Evolutionary conservation across 1,284 basidiomycete species (phyloP).

Genomic region (Gomphus sp.): DNA sequence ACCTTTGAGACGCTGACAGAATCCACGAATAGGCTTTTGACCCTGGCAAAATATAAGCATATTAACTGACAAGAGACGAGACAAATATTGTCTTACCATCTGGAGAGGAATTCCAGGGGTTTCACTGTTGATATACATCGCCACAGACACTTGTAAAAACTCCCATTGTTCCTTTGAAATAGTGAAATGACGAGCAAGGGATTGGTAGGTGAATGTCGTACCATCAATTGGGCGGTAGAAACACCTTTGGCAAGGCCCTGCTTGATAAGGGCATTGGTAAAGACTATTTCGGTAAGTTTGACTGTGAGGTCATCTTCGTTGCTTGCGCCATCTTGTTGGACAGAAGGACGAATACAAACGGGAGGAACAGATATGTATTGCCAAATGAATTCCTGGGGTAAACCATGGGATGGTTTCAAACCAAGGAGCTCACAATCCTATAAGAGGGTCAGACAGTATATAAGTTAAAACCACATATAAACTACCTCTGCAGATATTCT

Average conservation of each 20-base stretch:
- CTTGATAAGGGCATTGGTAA: constrained; percentile 90
- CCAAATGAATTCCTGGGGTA: constrained; percentile 98
- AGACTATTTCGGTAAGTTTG: constrained; percentile 96
- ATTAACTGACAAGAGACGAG: background rate
- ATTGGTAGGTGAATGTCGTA: constrained; percentile 23
- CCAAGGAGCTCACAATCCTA: constrained; percentile 95
- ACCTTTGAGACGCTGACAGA: constrained; percentile 97
- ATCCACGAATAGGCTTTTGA: constrained; percentile 90
- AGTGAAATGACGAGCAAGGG: constrained; percentile 8
- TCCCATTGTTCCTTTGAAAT: constrained; percentile 89
- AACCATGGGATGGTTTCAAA: constrained; percentile 78
- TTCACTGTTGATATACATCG: constrained; percentile 98
- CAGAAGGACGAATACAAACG: constrained; percentile 95
- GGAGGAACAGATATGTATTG: constrained; percentile 99
- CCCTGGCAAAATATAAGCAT: constrained; percentile 29
- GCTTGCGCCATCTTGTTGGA: constrained; percentile 93
- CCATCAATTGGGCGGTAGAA: constrained; percentile 86
- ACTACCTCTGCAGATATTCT: constrained; percentile 85
- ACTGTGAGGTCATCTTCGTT: constrained; percentile 99
- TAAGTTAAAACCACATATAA: background rate
- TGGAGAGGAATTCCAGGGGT: constrained; percentile 85
- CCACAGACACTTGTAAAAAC: constrained; percentile 88
- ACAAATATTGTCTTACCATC: constrained; percentile 24
- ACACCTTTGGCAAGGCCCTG: constrained; percentile 83
- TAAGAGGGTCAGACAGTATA: background rate